phyloP scores from a whole-genome alignment of 257 asterid species.

The Paulownia fortunei region DNA sequence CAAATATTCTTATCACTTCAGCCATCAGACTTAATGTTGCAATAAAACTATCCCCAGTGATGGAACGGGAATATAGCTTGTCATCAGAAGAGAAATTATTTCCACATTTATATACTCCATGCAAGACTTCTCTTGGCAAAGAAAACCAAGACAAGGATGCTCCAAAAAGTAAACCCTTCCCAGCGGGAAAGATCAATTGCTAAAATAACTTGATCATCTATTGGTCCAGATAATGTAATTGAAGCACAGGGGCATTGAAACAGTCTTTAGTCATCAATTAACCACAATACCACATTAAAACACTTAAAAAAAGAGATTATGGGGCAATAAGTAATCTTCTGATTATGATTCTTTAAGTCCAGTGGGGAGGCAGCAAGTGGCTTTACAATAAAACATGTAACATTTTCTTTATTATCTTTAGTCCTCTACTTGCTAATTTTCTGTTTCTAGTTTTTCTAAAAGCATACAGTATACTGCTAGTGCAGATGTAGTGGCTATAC shows the following conservation, averaged over 20 bases:
- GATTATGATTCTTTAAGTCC: background rate
- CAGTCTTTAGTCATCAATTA: background rate
- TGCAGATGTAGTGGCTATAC: slow-evolving; percentile 1
- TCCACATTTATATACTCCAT: slow-evolving; percentile 4
- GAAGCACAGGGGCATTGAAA: background rate
- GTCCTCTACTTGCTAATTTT: background rate
- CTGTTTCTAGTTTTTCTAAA: background rate
- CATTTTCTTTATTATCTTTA: background rate
- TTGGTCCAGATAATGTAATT: background rate
- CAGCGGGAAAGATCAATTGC: slow-evolving; percentile 5
- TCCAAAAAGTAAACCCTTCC: background rate
- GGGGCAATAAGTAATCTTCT: background rate
- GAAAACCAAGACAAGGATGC: background rate
- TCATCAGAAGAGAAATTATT: background rate
- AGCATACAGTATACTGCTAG: background rate
- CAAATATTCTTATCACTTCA: background rate
- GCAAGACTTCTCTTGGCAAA: background rate
- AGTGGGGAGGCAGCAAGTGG: background rate
- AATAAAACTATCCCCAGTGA: background rate
- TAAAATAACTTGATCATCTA: background rate
- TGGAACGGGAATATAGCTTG: background rate
- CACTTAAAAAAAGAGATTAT: background rate
- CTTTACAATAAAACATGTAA: background rate
- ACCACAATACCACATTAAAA: background rate
- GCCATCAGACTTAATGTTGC: background rate